These are phyloP conservation scores for Rutstroemia sydowiana DNA, from an alignment of 2,329 filamentous ascomycete species.

Conservation along the genomic window DNA sequence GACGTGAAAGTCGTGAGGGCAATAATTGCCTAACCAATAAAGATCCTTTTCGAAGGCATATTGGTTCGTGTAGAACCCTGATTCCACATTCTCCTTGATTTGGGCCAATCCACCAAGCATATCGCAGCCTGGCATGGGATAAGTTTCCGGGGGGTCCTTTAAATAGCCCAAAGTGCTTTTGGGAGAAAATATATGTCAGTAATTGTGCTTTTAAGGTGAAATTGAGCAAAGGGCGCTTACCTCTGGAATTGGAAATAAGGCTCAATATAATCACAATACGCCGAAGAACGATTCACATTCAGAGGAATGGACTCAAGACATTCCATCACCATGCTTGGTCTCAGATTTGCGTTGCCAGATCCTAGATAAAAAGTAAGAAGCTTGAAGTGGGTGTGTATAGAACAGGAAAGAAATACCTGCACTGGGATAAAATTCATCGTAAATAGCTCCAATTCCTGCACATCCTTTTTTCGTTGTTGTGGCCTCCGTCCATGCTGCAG, in stretches of 20 bases:
- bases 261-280: slow-evolving; percentile 13
- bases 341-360: not conserved
- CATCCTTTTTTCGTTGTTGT: not conserved
- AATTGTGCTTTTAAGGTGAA: no score
- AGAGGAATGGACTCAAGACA: slow-evolving; percentile 16
- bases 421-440: not conserved
- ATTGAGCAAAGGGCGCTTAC: no score
- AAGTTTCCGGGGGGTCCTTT: slow-evolving; percentile 23
- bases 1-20: slow-evolving; percentile 49
- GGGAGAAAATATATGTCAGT: not conserved
- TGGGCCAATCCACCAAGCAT: slow-evolving; percentile 15
- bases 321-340: slow-evolving; percentile 10
- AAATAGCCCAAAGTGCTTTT: slow-evolving; percentile 14
- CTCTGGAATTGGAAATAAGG: slow-evolving; percentile 12
- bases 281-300: slow-evolving; percentile 10
- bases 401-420: not conserved
- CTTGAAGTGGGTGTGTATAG: not conserved
- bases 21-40: slow-evolving; percentile 22
- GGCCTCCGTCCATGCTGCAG: not conserved
- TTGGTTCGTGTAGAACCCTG: slow-evolving; percentile 15
- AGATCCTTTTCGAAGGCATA: slow-evolving; percentile 20
- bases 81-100: slow-evolving; percentile 13
- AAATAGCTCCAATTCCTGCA: not conserved
- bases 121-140: slow-evolving; percentile 15
- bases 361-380: not conserved